Conservation (phyloP, 371 early-diverging fungal species). For the Lichtheimia ornata region DNA sequence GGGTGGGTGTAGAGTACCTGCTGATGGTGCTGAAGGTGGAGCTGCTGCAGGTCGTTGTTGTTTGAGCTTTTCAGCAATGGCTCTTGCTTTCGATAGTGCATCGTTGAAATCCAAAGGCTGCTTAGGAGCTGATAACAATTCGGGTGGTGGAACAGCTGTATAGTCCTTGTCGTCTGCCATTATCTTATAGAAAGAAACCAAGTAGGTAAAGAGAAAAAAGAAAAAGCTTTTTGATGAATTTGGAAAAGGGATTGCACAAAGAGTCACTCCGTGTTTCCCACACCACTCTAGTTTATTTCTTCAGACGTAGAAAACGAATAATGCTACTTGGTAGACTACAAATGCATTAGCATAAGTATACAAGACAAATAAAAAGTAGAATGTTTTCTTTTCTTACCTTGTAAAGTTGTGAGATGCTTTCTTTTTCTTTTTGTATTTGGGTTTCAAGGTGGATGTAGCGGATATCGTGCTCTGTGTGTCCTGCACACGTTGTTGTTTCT, state of each 20-base stretch:
- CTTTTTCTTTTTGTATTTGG: background rate
- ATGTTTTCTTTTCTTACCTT: background rate
- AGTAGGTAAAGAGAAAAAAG: slow-evolving; percentile 1
- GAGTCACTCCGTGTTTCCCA: no score
- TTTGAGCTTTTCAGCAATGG: slow-evolving; percentile 81
- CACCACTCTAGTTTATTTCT: no score
- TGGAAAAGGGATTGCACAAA: no score
- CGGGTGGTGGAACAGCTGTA: slow-evolving; percentile 48
- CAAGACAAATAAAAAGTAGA: background rate
- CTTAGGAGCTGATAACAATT: slow-evolving; percentile 26
- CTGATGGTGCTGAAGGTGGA: slow-evolving; percentile 15
- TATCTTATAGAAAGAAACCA: background rate
- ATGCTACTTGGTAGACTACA: no score
- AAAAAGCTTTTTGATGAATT: slow-evolving; percentile 6
- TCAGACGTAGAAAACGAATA: no score
- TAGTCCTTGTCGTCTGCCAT: slow-evolving; percentile 33
- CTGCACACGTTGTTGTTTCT: no score
- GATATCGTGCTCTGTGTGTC: no score
- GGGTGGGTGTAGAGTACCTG: slow-evolving; percentile 14
- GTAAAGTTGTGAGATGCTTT: background rate
- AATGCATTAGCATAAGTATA: no score
- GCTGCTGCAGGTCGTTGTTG: slow-evolving; percentile 35
- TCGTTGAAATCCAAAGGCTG: slow-evolving; percentile 62
- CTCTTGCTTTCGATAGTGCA: slow-evolving; percentile 82
- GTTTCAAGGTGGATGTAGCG: no score